Evolutionary conservation across 75 land plant genomes (phyloP).

Genomic region (Larix kaempferi): DNA sequence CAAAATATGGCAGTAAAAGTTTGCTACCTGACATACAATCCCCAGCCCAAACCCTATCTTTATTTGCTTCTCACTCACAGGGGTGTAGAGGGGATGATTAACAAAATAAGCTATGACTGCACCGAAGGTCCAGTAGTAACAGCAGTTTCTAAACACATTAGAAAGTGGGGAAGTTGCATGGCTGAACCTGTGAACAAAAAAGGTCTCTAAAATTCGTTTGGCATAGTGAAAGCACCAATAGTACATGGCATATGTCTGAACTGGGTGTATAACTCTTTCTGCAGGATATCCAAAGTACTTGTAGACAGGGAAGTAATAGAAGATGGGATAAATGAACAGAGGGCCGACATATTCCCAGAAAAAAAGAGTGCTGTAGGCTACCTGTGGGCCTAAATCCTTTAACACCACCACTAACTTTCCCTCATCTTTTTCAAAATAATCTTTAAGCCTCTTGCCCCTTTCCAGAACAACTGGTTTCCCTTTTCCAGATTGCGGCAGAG

Average conservation of each 20-base stretch:
- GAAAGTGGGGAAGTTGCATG: constrained; percentile 94
- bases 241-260: constrained; percentile 83
- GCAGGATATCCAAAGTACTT: constrained; percentile 66
- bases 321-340: constrained; percentile 69
- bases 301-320: constrained; percentile 84
- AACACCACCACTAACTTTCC: constrained; percentile 51
- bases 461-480: constrained; percentile 63
- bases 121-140: constrained; percentile 92
- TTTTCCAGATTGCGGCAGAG: constrained; percentile 70
- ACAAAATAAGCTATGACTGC: constrained; percentile 88
- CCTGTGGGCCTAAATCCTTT: constrained; percentile 92
- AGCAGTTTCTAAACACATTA: constrained; percentile 90
- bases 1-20: constrained; percentile 84
- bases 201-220: constrained; percentile 88
- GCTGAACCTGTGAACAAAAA: constrained; percentile 93
- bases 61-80: constrained; percentile 85
- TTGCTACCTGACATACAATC: constrained; percentile 65
- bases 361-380: constrained; percentile 77
- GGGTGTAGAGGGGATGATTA: constrained; percentile 92
- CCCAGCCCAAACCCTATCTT: constrained; percentile 88
- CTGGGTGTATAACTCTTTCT: constrained; percentile 57
- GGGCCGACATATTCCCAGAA: constrained; percentile 92
- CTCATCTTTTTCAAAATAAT: constrained; percentile 40
- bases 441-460: constrained; percentile 48
- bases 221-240: constrained; percentile 95